Conservation (phyloP, 768 basidiomycete species). For the Mycena sanguinolenta region DNA sequence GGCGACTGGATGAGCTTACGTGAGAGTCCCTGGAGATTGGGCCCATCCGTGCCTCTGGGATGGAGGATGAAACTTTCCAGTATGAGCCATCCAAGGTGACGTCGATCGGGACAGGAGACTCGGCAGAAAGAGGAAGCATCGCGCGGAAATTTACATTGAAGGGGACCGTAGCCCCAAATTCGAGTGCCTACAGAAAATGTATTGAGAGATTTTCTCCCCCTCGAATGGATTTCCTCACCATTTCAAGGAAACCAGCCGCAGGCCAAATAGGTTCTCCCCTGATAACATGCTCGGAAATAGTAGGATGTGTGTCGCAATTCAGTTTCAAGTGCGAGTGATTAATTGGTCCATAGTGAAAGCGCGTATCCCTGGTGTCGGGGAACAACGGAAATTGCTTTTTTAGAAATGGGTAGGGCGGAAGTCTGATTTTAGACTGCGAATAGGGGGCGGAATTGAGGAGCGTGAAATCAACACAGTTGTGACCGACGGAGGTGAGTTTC, state of each 20-base stretch:
- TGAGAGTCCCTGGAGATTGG: background rate
- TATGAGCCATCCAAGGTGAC: conserved; percentile 10
- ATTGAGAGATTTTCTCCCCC: background rate
- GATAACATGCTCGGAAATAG: conserved; percentile 59
- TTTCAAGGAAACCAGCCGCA: conserved; percentile 57
- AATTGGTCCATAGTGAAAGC: conserved; percentile 37
- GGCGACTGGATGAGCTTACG: too few species aligned
- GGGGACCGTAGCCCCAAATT: conserved; percentile 43
- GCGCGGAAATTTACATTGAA: conserved; percentile 16
- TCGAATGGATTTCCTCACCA: conserved; percentile 41
- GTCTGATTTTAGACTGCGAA: background rate
- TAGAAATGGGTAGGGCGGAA: conserved; percentile 45
- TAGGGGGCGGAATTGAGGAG: conserved; percentile 35
- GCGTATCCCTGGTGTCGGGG: conserved; percentile 30
- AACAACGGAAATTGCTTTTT: conserved; percentile 40
- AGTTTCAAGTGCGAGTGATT: conserved; percentile 20
- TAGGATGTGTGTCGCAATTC: conserved; percentile 49
- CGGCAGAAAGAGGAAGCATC: conserved; percentile 13
- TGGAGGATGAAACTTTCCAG: conserved; percentile 29
- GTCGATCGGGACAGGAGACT: conserved; percentile 6
- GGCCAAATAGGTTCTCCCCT: conserved; percentile 61
- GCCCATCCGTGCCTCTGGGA: background rate
- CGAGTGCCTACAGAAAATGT: conserved; percentile 45
- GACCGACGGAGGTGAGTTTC: conserved; percentile 37
- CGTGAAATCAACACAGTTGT: conserved; percentile 46